Percentiles rank a stretch among this genome's conserved stretches.
Conservation (phyloP, 2,329 filamentous ascomycete species). For the Penicillium verrucosum region DNA sequence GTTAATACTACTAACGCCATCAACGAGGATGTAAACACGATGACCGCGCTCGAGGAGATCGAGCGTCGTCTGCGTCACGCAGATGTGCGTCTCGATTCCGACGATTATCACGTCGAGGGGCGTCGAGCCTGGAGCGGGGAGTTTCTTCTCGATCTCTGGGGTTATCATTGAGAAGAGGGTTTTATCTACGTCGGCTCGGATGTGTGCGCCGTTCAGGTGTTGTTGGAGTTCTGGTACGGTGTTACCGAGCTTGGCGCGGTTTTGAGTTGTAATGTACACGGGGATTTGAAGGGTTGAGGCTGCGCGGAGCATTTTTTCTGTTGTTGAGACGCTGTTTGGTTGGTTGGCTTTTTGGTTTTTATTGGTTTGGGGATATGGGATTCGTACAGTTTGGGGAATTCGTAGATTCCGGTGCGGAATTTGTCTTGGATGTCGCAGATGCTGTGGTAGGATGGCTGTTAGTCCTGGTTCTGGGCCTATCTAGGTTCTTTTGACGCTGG, state of each 20-base stretch:
- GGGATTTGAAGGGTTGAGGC: constrained; percentile 58
- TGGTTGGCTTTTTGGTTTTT: background rate
- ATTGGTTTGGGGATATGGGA: background rate
- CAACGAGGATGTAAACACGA: constrained; percentile 79
- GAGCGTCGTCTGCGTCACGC: constrained; percentile 85
- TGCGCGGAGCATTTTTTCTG: constrained; percentile 66
- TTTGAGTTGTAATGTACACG: constrained; percentile 83
- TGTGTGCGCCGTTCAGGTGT: constrained; percentile 44
- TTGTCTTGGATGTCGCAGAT: constrained; percentile 95
- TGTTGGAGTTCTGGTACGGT: constrained; percentile 71
- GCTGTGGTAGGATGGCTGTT: constrained; percentile 45
- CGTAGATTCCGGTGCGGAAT: constrained; percentile 74
- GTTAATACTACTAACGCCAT: constrained; percentile 88
- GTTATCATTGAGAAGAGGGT: constrained; percentile 86
- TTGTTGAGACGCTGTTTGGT: constrained; percentile 57
- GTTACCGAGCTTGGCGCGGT: constrained; percentile 70
- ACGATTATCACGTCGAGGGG: constrained; percentile 68
- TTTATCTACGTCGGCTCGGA: constrained; percentile 69
- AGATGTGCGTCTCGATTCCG: constrained; percentile 92
- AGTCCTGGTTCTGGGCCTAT: background rate
- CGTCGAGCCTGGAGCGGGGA: constrained; percentile 33
- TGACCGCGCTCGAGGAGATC: constrained; percentile 75
- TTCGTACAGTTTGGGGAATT: constrained; percentile 75
- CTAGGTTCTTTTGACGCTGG: background rate
- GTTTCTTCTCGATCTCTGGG: constrained; percentile 56